phyloP scores from a whole-genome alignment of 2,329 filamentous ascomycete genomes.

The Huntiella bhutanensis region DNA sequence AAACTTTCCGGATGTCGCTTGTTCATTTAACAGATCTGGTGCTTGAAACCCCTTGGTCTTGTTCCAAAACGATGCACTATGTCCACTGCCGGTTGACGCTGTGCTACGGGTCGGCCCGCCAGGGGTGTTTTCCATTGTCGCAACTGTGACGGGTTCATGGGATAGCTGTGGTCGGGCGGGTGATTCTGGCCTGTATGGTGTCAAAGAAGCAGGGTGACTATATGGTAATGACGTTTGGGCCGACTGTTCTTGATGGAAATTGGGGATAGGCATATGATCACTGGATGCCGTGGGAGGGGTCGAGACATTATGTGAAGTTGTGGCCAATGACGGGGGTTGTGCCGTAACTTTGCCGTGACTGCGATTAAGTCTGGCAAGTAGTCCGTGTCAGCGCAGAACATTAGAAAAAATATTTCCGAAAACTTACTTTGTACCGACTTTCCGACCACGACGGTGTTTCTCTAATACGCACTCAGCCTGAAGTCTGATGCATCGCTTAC shows the following conservation, averaged over 20 bases:
- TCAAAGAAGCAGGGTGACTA: background rate
- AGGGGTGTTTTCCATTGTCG: background rate
- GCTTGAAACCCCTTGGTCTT: constrained; percentile 16
- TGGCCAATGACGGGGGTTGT: background rate
- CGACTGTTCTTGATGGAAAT: background rate
- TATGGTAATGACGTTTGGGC: no score
- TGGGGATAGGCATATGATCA: background rate
- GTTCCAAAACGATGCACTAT: constrained; percentile 7
- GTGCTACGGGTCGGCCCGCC: background rate
- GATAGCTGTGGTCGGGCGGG: background rate
- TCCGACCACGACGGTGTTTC: constrained; percentile 22
- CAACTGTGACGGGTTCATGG: background rate
- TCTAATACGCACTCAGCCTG: constrained; percentile 21
- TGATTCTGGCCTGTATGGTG: background rate
- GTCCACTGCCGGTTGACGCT: constrained; percentile 3
- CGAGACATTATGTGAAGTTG: no score
- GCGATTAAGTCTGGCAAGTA: constrained; percentile 5
- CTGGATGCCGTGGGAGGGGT: no score
- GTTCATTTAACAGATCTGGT: constrained; percentile 18
- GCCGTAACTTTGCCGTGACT: constrained; percentile 9
- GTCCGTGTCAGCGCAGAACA: background rate
- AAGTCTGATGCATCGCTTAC: constrained; percentile 21
- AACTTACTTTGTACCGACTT: constrained; percentile 19
- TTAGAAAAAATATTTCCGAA: background rate
- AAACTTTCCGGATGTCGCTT: constrained; percentile 19